Conservation (phyloP, 2,329 filamentous ascomycete species). For the Dactylellina leptospora region DNA sequence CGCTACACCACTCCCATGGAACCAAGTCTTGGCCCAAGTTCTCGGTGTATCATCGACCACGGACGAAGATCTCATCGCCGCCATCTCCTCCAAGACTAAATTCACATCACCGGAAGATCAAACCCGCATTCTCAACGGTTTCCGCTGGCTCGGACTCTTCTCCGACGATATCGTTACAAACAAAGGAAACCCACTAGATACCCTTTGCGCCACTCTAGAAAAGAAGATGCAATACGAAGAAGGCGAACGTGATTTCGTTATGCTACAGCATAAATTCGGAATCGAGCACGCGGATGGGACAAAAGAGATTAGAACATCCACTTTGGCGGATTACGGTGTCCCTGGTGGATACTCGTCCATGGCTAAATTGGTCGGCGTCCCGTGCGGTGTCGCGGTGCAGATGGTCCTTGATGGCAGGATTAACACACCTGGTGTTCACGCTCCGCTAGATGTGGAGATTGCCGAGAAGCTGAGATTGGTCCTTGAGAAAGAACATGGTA, state of each 20-base stretch:
- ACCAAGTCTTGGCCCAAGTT: slow-evolving; percentile 81
- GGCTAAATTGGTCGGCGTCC: slow-evolving; percentile 82
- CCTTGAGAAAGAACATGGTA: slow-evolving; percentile 79
- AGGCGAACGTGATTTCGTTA: slow-evolving; percentile 76
- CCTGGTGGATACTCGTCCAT: slow-evolving; percentile 82
- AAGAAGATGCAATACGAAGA: slow-evolving; percentile 88
- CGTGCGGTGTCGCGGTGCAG: slow-evolving; percentile 78
- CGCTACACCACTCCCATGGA: slow-evolving; percentile 74
- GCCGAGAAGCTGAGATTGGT: slow-evolving; percentile 66
- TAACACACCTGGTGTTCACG: slow-evolving; percentile 76
- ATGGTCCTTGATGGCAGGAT: slow-evolving; percentile 80
- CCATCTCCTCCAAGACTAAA: slow-evolving; percentile 77
- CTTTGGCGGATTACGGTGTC: slow-evolving; percentile 82
- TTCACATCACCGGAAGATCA: slow-evolving; percentile 76
- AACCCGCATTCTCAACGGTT: slow-evolving; percentile 73
- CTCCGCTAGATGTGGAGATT: slow-evolving; percentile 77
- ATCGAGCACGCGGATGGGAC: slow-evolving; percentile 83
- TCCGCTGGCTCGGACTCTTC: slow-evolving; percentile 73
- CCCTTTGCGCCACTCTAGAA: slow-evolving; percentile 87
- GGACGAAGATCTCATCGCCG: slow-evolving; percentile 75
- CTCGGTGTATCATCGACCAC: slow-evolving; percentile 71
- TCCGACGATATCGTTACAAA: slow-evolving; percentile 70
- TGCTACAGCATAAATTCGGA: slow-evolving; percentile 82
- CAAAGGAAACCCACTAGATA: slow-evolving; percentile 80
- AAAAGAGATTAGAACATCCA: slow-evolving; percentile 78